These are phyloP conservation scores for Torrubiellomyces zombiae DNA, from an alignment of 2,329 filamentous ascomycete species.

Conservation along the genomic window DNA sequence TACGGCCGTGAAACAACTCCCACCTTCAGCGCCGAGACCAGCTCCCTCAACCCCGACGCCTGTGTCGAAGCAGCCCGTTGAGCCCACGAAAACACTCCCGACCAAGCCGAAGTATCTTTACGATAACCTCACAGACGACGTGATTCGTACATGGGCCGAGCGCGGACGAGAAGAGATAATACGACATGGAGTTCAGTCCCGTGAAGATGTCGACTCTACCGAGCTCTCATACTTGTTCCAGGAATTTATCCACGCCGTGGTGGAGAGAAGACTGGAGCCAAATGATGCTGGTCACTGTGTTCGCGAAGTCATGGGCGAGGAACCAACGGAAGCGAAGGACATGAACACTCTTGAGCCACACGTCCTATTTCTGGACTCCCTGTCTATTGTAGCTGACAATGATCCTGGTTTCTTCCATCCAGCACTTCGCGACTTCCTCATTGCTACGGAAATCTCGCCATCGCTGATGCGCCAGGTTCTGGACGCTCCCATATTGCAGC, in stretches of 20 bases:
- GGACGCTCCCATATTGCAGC: constrained; percentile 60
- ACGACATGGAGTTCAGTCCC: constrained; percentile 45
- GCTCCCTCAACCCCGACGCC: not conserved
- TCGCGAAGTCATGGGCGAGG: constrained; percentile 52
- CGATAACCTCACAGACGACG: constrained; percentile 55
- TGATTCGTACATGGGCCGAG: constrained; percentile 49
- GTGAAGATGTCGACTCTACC: constrained; percentile 49
- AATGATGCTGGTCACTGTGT: constrained; percentile 55
- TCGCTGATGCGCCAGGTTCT: constrained; percentile 63
- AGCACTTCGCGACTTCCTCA: constrained; percentile 49
- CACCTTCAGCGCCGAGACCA: not conserved
- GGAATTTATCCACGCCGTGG: constrained; percentile 62
- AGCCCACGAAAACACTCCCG: constrained; percentile 4
- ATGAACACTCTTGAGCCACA: constrained; percentile 41
- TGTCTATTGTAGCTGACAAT: constrained; percentile 63
- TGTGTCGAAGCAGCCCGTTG: constrained; percentile 6
- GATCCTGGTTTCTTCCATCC: constrained; percentile 35
- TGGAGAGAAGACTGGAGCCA: constrained; percentile 52
- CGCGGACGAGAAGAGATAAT: constrained; percentile 52
- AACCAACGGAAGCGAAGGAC: constrained; percentile 32
- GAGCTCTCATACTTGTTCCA: constrained; percentile 62
- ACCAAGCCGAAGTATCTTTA: constrained; percentile 45
- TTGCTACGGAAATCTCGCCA: constrained; percentile 55
- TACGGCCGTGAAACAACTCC: constrained; percentile 6
- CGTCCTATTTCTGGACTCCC: constrained; percentile 64